Evolutionary conservation across 306 rosid genomes (phyloP).

Genomic region (Prunus dulcis): DNA sequence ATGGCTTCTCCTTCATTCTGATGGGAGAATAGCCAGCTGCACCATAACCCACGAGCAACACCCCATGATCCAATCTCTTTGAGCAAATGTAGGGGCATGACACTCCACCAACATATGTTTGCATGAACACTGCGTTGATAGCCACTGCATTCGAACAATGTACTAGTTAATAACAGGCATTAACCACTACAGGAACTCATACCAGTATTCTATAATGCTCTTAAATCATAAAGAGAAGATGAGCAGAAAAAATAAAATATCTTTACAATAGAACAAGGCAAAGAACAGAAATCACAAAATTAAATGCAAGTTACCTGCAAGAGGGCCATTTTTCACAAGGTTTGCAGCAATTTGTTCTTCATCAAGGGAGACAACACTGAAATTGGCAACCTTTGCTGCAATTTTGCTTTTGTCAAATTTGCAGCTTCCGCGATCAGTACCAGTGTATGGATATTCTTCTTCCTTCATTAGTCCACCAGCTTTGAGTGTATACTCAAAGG

Average conservation of each 20-base stretch:
- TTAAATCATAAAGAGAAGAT: not conserved
- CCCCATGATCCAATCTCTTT: conserved; percentile 74
- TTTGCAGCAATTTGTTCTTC: conserved; percentile 93
- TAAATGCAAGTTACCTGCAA: conserved; percentile 51
- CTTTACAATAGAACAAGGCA: not conserved
- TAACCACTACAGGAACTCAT: not conserved
- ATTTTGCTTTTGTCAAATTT: conserved; percentile 75
- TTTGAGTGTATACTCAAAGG: conserved; percentile 84
- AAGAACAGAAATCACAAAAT: not conserved
- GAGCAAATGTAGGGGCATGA: conserved; percentile 95
- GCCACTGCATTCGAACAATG: conserved; percentile 58
- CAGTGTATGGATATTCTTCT: conserved; percentile 88
- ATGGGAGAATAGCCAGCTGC: conserved; percentile 66
- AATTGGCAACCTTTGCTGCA: conserved; percentile 85
- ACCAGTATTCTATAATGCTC: not conserved
- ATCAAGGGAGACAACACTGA: conserved; percentile 79
- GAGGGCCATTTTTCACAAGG: conserved; percentile 90
- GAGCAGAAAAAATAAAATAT: not conserved
- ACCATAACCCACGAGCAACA: conserved; percentile 81
- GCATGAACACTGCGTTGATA: conserved; percentile 94
- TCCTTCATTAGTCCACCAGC: conserved; percentile 92
- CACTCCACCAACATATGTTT: conserved; percentile 83
- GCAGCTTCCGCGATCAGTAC: conserved; percentile 61
- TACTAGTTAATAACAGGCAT: not conserved
- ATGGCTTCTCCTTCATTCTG: conserved; percentile 83